Percentiles rank a stretch among this genome's conserved stretches.
Evolutionary conservation across 345 rosid species (phyloP).

Genomic region (Populus nigra): DNA sequence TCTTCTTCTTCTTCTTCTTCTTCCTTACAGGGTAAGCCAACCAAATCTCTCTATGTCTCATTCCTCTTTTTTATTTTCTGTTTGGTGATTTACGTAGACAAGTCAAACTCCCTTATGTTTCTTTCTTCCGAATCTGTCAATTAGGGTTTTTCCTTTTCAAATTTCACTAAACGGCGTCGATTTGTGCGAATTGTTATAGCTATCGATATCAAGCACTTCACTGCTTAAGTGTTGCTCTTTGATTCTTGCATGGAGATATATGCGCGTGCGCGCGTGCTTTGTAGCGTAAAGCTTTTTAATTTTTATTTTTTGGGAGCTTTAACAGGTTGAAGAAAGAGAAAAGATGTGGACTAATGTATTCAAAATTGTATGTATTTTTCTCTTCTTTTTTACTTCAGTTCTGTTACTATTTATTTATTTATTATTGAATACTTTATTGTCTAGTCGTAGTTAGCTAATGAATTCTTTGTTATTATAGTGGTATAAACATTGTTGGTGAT

Average conservation of each 20-base stretch:
- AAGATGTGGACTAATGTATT: conserved; percentile 93
- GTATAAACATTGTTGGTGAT: background rate
- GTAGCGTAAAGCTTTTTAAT: background rate
- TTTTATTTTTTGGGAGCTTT: background rate
- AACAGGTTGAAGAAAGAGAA: conserved; percentile 11
- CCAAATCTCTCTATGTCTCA: background rate
- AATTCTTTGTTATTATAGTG: background rate
- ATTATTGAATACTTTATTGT: background rate
- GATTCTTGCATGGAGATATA: background rate
- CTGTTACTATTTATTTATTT: background rate
- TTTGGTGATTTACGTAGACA: no score
- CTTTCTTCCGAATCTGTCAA: background rate
- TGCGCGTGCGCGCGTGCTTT: background rate
- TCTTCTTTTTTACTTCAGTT: no score
- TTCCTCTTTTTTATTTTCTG: no score
- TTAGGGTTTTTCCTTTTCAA: background rate
- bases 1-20: background rate
- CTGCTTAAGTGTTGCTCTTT: background rate
- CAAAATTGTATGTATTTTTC: conserved; percentile 53
- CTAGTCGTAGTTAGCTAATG: background rate
- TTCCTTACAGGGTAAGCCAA: background rate
- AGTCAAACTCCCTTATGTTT: background rate
- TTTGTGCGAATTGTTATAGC: background rate
- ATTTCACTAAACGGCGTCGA: background rate
- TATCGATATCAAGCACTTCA: background rate